Percentiles rank a stretch among this genome's conserved stretches.
Evolutionary conservation across 164 flowering plant genomes (phyloP).

Genomic region (Aristolochia fimbriata): DNA sequence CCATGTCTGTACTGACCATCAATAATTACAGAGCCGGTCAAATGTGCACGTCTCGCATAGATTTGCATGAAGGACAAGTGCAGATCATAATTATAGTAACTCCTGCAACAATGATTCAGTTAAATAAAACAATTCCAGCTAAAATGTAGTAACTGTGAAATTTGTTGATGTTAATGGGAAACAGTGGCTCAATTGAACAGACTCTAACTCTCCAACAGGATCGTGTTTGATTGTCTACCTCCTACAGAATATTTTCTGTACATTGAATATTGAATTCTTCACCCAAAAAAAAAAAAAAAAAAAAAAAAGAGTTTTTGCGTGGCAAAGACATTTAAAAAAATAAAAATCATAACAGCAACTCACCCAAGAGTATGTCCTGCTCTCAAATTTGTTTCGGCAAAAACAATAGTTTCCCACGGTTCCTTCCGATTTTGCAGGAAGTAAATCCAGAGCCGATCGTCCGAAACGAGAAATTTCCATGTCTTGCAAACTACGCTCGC

Average conservation of each 20-base stretch:
- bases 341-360: constrained; percentile 2
- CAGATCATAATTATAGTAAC: constrained; percentile 18
- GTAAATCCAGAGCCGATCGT: constrained; percentile 66
- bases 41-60: constrained; percentile 46
- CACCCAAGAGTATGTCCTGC: constrained; percentile 54
- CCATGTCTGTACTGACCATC: constrained; percentile 42
- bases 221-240: neutral
- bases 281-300: no score
- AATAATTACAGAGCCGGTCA: constrained; percentile 63
- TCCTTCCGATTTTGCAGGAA: constrained; percentile 45
- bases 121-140: neutral
- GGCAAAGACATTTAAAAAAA: neutral
- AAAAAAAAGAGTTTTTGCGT: no score
- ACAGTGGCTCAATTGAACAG: neutral
- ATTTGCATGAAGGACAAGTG: constrained; percentile 56
- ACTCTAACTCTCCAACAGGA: neutral
- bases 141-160: neutral
- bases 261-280: neutral
- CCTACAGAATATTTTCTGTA: neutral
- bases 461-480: constrained; percentile 48
- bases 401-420: constrained; percentile 56
- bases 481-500: constrained; percentile 37
- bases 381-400: constrained; percentile 57
- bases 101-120: constrained; percentile 29
- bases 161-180: neutral